phyloP scores from a whole-genome alignment of 441 rosid species.

The Adansonia grandidieri region DNA sequence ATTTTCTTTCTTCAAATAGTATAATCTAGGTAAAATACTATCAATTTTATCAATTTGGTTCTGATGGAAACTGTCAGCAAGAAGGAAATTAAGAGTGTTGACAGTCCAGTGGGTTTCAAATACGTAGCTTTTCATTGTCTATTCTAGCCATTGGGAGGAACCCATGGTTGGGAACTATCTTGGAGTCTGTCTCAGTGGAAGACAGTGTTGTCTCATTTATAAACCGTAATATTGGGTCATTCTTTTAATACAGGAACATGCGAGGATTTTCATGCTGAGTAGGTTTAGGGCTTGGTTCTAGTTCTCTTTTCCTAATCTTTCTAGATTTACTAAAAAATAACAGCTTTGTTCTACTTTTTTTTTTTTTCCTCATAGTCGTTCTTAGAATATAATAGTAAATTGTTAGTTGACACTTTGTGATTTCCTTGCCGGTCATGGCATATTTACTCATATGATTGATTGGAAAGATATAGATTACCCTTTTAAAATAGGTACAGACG shows the following conservation, averaged over 20 bases:
- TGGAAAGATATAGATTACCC: background rate
- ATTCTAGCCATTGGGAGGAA: slow-evolving; percentile 10
- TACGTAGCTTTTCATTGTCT: background rate
- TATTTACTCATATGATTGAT: slow-evolving; percentile 1
- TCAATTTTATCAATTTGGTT: background rate
- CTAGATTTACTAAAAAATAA: slow-evolving; percentile 5
- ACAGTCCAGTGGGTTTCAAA: background rate
- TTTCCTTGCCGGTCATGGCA: slow-evolving; percentile 12
- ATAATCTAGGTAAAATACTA: background rate
- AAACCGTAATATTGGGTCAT: background rate
- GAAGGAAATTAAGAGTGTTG: background rate
- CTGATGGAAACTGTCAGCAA: background rate
- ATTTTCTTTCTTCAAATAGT: slow-evolving; percentile 10
- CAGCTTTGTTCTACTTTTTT: background rate
- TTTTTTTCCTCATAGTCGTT: background rate
- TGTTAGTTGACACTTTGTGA: background rate
- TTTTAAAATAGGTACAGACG: background rate
- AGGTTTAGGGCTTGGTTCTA: slow-evolving; percentile 11
- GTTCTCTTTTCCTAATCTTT: background rate
- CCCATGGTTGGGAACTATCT: slow-evolving; percentile 4
- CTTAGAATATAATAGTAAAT: slow-evolving; percentile 11
- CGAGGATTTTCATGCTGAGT: slow-evolving; percentile 16
- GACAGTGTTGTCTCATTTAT: slow-evolving; percentile 14
- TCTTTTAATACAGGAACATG: slow-evolving; percentile 13
- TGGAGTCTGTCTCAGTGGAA: slow-evolving; percentile 16